A percentile compares a stretch with the other conserved stretches of the same genome.
Conservation (phyloP, 106 monocot genomes). For the Amphibolis antarctica region DNA sequence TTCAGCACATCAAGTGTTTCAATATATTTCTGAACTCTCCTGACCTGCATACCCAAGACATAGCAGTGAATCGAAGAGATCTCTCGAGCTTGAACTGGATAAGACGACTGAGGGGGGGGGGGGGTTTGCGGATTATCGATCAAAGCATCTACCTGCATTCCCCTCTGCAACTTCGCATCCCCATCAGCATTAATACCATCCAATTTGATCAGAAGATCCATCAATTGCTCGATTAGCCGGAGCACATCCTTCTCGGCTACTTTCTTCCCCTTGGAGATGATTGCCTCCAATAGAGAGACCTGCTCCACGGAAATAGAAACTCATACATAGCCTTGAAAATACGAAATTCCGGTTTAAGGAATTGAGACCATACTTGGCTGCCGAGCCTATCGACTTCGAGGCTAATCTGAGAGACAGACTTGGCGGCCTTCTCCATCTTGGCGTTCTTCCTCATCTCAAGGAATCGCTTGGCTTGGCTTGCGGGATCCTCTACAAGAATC, state of each 20-base stretch:
- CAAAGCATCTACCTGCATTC: slow-evolving; percentile 39
- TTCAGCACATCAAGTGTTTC: slow-evolving; percentile 68
- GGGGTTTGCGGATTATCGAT: too few species aligned
- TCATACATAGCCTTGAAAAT: background rate
- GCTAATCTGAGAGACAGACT: slow-evolving; percentile 43
- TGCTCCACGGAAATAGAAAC: slow-evolving; percentile 3
- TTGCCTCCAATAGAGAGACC: slow-evolving; percentile 51
- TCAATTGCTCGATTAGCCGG: slow-evolving; percentile 61
- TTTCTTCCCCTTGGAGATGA: slow-evolving; percentile 46
- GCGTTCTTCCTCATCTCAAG: slow-evolving; percentile 32
- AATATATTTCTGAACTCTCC: slow-evolving; percentile 74
- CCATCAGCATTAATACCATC: slow-evolving; percentile 64
- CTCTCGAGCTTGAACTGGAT: background rate
- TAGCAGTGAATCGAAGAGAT: background rate
- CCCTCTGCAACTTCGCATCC: slow-evolving; percentile 47
- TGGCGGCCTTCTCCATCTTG: slow-evolving; percentile 39
- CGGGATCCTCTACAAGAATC: slow-evolving; percentile 42
- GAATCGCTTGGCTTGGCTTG: slow-evolving; percentile 62
- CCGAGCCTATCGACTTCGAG: slow-evolving; percentile 64
- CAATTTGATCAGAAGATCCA: slow-evolving; percentile 74
- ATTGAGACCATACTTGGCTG: slow-evolving; percentile 26
- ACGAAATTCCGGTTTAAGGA: background rate
- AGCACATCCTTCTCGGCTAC: slow-evolving; percentile 63
- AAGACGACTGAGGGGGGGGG: too few species aligned
- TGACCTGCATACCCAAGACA: slow-evolving; percentile 28